These are phyloP conservation scores for Umbelopsis isabellina DNA, from an alignment of 192 early-diverging fungal species.

Conservation along the genomic window DNA sequence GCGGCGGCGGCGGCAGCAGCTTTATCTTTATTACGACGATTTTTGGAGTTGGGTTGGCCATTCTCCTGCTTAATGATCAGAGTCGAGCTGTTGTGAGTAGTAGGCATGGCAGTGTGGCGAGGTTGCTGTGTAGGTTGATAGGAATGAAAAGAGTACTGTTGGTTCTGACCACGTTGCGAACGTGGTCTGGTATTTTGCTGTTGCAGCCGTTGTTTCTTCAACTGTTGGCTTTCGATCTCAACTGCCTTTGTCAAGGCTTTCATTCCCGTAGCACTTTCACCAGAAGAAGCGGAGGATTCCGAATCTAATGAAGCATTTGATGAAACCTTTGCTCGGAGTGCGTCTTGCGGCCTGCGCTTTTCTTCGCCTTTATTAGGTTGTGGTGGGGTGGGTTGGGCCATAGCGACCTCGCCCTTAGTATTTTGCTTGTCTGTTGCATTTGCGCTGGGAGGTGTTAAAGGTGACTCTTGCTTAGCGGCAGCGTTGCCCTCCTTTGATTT, in stretches of 20 bases:
- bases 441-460: not conserved
- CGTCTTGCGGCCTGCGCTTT: conserved; percentile 5
- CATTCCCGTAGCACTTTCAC: conserved; percentile 2
- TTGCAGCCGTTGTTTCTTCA: conserved; percentile 14
- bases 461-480: not conserved
- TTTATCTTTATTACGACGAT: conserved; percentile 18
- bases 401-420: not conserved
- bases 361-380: not conserved
- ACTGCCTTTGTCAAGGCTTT: conserved; percentile 11
- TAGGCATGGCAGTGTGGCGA: not conserved
- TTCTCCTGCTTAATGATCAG: conserved; percentile 17
- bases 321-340: not conserved
- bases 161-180: not conserved
- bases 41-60: conserved; percentile 10
- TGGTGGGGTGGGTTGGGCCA: not conserved
- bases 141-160: conserved; percentile 12
- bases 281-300: not conserved
- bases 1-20: no score
- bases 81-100: not conserved
- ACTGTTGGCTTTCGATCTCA: conserved; percentile 19
- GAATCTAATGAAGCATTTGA: conserved; percentile 8
- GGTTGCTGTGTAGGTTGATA: conserved; percentile 10
- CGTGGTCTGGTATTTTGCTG: not conserved
- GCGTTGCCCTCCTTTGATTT: not conserved
- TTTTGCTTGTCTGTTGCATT: not conserved